phyloP scores from a whole-genome alignment of 2,329 filamentous ascomycete species.

The Exophiala sp. region DNA sequence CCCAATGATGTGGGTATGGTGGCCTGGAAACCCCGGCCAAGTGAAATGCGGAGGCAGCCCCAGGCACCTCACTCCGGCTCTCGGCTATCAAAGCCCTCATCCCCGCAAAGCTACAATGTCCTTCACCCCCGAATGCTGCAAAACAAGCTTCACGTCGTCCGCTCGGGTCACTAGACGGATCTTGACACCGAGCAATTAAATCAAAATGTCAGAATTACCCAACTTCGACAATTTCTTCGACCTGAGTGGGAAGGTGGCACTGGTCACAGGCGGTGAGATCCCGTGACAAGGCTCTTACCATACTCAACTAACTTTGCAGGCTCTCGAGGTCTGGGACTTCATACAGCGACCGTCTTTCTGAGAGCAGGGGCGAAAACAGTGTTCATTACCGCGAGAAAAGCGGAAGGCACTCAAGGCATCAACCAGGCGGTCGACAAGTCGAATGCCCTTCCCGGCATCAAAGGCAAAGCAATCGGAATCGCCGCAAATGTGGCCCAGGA shows the following conservation, averaged over 20 bases:
- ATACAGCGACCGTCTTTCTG: conserved; percentile 16
- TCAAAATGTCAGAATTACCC: conserved; percentile 15
- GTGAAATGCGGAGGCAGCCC: no score
- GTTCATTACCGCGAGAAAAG: conserved; percentile 19
- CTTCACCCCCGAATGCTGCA: no score
- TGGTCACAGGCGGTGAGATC: conserved; percentile 21
- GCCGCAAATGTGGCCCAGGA: conserved; percentile 11
- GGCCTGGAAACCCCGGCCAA: no score
- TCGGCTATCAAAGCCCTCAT: no score
- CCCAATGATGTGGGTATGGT: no score
- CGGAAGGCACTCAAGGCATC: conserved; percentile 11
- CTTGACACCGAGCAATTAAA: no score
- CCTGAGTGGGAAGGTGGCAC: conserved; percentile 20
- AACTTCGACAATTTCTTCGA: conserved; percentile 13
- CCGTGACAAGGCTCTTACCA: neutral
- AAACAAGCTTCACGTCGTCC: no score
- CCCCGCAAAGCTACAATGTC: no score
- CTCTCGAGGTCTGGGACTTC: conserved; percentile 32
- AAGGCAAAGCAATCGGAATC: conserved; percentile 12
- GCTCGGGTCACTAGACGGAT: no score
- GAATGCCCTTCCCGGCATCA: conserved; percentile 16
- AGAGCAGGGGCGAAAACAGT: conserved; percentile 14
- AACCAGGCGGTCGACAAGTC: conserved; percentile 5
- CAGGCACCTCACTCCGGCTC: no score
- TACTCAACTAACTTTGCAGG: neutral